These are phyloP conservation scores for Daldinia caldariorum DNA, from an alignment of 495 filamentous ascomycete genomes.

Conservation along the genomic window DNA sequence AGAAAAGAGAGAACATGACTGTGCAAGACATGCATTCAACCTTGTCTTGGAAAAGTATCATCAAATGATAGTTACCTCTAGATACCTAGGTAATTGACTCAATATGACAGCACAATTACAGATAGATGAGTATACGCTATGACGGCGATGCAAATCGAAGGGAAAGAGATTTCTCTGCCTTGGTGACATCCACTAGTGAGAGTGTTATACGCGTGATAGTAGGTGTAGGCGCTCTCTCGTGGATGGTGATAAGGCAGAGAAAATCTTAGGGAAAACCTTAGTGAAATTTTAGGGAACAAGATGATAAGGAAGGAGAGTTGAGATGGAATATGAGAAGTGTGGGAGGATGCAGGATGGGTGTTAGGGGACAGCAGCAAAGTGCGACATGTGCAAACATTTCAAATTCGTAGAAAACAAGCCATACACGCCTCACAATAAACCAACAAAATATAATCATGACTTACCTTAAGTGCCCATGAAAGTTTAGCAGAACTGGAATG, in stretches of 20 bases:
- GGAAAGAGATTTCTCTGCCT: not conserved
- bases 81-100: too few relatives aligned
- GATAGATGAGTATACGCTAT: not conserved
- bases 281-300: not conserved
- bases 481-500: not conserved
- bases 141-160: not conserved
- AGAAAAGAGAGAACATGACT: not conserved
- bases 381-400: not conserved
- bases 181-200: not conserved
- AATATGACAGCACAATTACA: not conserved
- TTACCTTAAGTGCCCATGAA: slow-evolving; percentile 2
- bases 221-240: not conserved
- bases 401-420: not conserved
- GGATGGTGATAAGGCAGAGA: not conserved
- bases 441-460: not conserved
- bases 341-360: not conserved
- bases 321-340: not conserved
- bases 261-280: not conserved
- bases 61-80: too few relatives aligned
- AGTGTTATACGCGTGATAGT: not conserved
- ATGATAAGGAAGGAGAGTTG: not conserved
- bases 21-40: not conserved
- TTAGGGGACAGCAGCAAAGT: not conserved
- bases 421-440: not conserved
- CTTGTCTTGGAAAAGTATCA: not conserved